Percentiles rank a stretch among this genome's conserved stretches.
Evolutionary conservation across 1,139 yeast genomes (phyloP).

Genomic region (Kluyveromyces sp.): DNA sequence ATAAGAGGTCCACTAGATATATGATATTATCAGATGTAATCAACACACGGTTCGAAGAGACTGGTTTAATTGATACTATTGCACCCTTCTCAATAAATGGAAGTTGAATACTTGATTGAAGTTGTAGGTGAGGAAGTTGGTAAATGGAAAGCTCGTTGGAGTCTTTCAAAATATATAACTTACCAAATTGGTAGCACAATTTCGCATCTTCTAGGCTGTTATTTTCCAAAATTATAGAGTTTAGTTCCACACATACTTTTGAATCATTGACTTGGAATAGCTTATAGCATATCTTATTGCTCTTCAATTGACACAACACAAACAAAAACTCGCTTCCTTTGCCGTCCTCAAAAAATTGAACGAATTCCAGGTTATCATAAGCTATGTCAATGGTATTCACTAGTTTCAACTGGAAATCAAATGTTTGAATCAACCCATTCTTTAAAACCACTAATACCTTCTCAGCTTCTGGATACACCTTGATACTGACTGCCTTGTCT

Average conservation of each 20-base stretch:
- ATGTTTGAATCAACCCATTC: slow-evolving; percentile 38
- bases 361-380: slow-evolving; percentile 18
- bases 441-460: slow-evolving; percentile 36
- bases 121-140: slow-evolving; percentile 29
- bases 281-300: slow-evolving; percentile 20
- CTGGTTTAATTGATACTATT: slow-evolving; percentile 27
- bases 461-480: slow-evolving; percentile 22
- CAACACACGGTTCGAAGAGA: slow-evolving; percentile 32
- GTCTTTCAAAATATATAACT: slow-evolving; percentile 18
- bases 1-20: slow-evolving; percentile 36
- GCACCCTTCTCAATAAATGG: slow-evolving; percentile 15
- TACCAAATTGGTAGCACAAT: slow-evolving; percentile 24
- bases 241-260: slow-evolving; percentile 18
- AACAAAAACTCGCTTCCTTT: slow-evolving; percentile 17
- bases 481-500: slow-evolving; percentile 29
- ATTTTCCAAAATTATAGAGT: slow-evolving; percentile 22
- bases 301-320: slow-evolving; percentile 18
- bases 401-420: slow-evolving; percentile 24
- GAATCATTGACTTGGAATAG: slow-evolving; percentile 11
- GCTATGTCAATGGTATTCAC: slow-evolving; percentile 18
- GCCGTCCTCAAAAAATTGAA: slow-evolving; percentile 15
- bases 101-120: slow-evolving; percentile 19
- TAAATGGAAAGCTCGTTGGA: slow-evolving; percentile 14
- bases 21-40: slow-evolving; percentile 31
- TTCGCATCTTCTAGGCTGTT: slow-evolving; percentile 16